These are phyloP conservation scores for Epichloe brachyelytri DNA, from an alignment of 2,329 filamentous ascomycete species.

Conservation along the genomic window DNA sequence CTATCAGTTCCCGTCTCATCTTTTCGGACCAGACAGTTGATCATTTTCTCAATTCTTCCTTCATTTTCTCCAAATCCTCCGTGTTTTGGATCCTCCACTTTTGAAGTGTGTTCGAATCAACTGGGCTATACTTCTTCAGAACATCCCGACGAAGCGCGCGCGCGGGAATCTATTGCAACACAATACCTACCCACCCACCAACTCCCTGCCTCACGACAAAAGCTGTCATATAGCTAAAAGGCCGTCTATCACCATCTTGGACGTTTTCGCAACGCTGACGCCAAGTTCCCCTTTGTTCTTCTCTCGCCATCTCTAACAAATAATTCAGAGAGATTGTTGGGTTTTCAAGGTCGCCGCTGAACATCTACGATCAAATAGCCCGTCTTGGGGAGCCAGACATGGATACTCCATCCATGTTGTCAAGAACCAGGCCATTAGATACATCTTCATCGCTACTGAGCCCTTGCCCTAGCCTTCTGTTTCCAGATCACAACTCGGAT, in stretches of 20 bases:
- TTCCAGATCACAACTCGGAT: conserved; percentile 39
- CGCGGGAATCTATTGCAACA: no score
- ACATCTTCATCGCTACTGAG: conserved; percentile 35
- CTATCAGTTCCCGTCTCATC: neutral
- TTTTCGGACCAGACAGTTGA: neutral
- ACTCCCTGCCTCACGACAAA: neutral
- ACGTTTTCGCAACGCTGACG: no score
- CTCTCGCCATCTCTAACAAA: no score
- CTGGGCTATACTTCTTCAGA: no score
- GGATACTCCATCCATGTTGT: conserved; percentile 38
- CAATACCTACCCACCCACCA: no score
- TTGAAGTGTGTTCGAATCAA: no score
- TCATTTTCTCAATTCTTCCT: no score
- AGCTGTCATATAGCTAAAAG: neutral
- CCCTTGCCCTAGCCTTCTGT: conserved; percentile 44
- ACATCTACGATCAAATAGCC: neutral
- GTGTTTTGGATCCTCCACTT: no score
- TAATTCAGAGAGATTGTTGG: neutral
- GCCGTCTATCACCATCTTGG: no score
- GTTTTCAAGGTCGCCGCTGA: neutral
- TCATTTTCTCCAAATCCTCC: no score
- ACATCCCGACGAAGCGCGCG: no score
- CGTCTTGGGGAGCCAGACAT: conserved; percentile 29
- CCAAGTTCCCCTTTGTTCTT: no score
- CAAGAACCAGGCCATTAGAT: conserved; percentile 31